Base-by-base conservation (phyloP, 2,329 filamentous ascomycete genomes). In the Aureobasidium pullulans region DNA sequence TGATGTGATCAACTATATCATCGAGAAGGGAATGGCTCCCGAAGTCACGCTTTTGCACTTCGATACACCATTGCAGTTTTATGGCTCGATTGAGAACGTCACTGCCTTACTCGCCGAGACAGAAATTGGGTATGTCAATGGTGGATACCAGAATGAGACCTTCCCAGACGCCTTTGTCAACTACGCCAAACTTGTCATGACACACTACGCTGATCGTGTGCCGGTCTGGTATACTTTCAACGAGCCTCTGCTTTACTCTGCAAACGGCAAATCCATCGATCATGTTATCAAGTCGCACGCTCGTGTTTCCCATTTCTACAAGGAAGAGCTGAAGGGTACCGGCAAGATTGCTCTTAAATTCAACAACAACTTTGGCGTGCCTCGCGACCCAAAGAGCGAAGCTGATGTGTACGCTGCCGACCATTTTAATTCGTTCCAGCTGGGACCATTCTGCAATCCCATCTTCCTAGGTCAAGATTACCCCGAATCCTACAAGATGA, bases 391-490 rank as follows among this genome's bases (percentile, higher is more conserved):
- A 4, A 59, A 72, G 68, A 75, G 73, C 36, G 61, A 72, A 4
- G 71, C 68, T 1, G 76, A 81, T 50, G 70, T 80, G 2, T 71
- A 73, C 15, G 78, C 79, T 0, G 73, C 72, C 2, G 69, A 76
- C 16, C 76, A 76, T 61, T 80, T 77, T 64, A 71, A 72, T 47
- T 64, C 64, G 7, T 70, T 73, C 59, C 75, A 77, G 43, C 69
- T 83, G 0, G 78, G 75, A 2, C 74, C 77, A 1, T 81, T 81
- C 62, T 73, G 74, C n/a, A 80, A 82, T 63, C 80, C 81, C 0
- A 75, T 82, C 23, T 81, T 77, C 64, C 73, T 82, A 0, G 77
- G 78, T 2, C 64, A 73, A 52, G 77, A 82, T 60, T 83, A 82
- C 53, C 80, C 80, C 0, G 72, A 74, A 19, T 73, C 70, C 15